Evolutionary conservation across 257 asterid species (phyloP).

Genomic region (Solanum etuberosum): DNA sequence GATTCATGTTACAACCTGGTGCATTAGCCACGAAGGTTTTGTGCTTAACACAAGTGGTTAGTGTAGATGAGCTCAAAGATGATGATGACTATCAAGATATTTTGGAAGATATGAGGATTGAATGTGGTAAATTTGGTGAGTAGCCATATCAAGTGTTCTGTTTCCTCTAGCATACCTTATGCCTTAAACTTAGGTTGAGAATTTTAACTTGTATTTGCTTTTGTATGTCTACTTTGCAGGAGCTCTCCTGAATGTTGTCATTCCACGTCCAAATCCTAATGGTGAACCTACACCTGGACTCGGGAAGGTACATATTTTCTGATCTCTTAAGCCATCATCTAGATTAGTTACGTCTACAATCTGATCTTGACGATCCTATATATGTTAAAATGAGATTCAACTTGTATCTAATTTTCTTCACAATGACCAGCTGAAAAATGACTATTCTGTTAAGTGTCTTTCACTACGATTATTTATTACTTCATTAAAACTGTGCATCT

Average conservation of each 20-base stretch:
- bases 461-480: neutral
- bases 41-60: slow-evolving; percentile 73
- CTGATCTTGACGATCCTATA: neutral
- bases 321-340: neutral
- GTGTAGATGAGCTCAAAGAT: slow-evolving; percentile 55
- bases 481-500: neutral
- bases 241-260: slow-evolving; percentile 55
- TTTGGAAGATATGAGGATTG: slow-evolving; percentile 77
- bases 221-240: slow-evolving; percentile 34
- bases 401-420: neutral
- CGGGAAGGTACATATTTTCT: slow-evolving; percentile 53
- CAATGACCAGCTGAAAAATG: neutral
- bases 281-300: slow-evolving; percentile 75
- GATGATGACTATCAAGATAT: slow-evolving; percentile 79
- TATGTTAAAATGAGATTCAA: neutral
- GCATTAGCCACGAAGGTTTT: slow-evolving; percentile 64
- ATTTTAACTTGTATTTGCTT: neutral
- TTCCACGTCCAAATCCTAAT: slow-evolving; percentile 74
- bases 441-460: neutral
- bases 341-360: neutral
- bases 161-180: neutral
- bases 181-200: neutral
- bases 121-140: slow-evolving; percentile 64
- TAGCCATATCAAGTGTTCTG: neutral
- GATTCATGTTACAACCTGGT: slow-evolving; percentile 52